Base-by-base conservation (phyloP, 305 asterid genomes). In the Rubia occidens region DNA sequence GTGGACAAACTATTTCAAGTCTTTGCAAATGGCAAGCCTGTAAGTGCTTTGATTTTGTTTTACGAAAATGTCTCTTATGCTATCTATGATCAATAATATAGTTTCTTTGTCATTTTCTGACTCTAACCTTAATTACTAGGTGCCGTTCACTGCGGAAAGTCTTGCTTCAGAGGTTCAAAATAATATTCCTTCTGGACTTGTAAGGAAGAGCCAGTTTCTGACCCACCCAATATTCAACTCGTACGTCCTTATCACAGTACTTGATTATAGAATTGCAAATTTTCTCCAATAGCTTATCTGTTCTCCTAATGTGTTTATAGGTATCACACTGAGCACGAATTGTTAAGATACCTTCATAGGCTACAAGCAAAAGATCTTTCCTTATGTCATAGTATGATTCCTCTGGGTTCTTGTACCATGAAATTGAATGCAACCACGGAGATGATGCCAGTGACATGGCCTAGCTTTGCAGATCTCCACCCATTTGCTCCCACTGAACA, bases 371-470 rank as follows among this genome's bases (percentile, higher is more conserved):
- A 86, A 82, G 95, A 90, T 73, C 87, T 90, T 55, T 90, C 97
- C 0, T 75, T 94, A 80, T 89, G 96, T 86, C 97, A 91, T 71
- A 94, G 96, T 81, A 94, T 94, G 99, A 94, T 94, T 80, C 96
- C 99, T 5, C 77, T 94, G 79, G 99, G 99, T 68, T 94, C 99
- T 64, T 94, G 99, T 76, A 94, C 97, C 4, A 94, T 94, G 99
- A 94, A 94, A 75, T 66, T 91, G 81, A 94, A 91, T 37, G 97
- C 97, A 49, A 91, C 99, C 0, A 82, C 97, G 5, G 97, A 94
- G 80, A 91, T 94, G 97, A 89, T 91, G 96, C 97, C 96, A 1
- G 94, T 94, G 65, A 91, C 97, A 55, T 94, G 96, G 96, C 96
- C 99, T 17, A 86, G 74, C 53, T 94, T 91, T 70, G 60, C 97